These are phyloP conservation scores for Pelargonium cotyledonis DNA, from an alignment of 441 rosid species.

Conservation along the genomic window DNA sequence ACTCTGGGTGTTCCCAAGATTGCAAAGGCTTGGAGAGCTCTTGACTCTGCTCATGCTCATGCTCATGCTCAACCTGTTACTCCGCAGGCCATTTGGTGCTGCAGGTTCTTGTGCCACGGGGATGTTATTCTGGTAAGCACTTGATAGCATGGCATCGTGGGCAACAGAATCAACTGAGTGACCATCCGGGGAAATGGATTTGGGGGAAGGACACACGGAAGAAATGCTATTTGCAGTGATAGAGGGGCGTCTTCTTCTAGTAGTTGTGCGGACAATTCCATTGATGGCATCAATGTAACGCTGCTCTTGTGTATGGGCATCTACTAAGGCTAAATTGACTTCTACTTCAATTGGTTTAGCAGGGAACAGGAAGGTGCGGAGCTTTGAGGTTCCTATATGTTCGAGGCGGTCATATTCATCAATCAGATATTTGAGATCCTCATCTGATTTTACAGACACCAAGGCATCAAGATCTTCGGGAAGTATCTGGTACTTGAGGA, in stretches of 20 bases:
- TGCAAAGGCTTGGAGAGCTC: constrained; percentile 62
- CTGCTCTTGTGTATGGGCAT: constrained; percentile 41
- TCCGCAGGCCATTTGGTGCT: no score
- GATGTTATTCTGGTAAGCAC: constrained; percentile 12
- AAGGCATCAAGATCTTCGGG: constrained; percentile 71
- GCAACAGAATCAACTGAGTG: constrained; percentile 18
- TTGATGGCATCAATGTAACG: constrained; percentile 54
- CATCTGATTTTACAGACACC: constrained; percentile 59
- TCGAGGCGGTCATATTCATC: constrained; percentile 58
- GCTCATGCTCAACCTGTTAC: constrained; percentile 22
- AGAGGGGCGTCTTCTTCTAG: constrained; percentile 22
- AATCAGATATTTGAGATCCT: constrained; percentile 78
- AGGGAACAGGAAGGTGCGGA: constrained; percentile 63
- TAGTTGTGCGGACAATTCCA: constrained; percentile 32
- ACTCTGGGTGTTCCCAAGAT: constrained; percentile 20
- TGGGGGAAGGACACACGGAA: constrained; percentile 57
- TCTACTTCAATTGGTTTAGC: constrained; percentile 34
- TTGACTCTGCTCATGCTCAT: constrained; percentile 57
- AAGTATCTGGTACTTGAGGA: constrained; percentile 61
- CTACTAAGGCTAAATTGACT: constrained; percentile 27
- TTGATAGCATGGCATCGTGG: constrained; percentile 20
- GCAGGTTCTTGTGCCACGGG: no score
- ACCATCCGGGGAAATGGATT: constrained; percentile 46
- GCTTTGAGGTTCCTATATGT: constrained; percentile 40
- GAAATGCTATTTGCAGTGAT: constrained; percentile 35